Percentiles rank a stretch among this genome's conserved stretches.
These are phyloP conservation scores for Artemisia annua DNA, from an alignment of 129 eudicot species.

Conservation along the genomic window DNA sequence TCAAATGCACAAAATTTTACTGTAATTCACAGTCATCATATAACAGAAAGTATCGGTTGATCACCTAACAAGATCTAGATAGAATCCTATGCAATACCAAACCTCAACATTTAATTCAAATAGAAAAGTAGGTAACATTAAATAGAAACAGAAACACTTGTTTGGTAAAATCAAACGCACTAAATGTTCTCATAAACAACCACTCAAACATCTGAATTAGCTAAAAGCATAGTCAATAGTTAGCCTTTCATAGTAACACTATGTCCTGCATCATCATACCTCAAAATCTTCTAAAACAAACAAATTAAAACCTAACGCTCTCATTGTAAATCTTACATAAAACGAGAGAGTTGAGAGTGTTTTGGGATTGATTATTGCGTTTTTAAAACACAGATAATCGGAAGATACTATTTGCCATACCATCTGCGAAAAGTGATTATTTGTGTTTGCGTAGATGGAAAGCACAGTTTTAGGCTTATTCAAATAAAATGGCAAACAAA, in stretches of 20 bases:
- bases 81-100: constrained; percentile 10
- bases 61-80: constrained; percentile 11
- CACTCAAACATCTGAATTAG: constrained; percentile 16
- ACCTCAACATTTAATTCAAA: constrained; percentile 3
- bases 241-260: constrained; percentile 18
- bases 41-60: not conserved
- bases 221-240: constrained; percentile 11
- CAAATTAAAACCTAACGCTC: too few relatives aligned
- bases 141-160: not conserved
- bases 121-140: constrained; percentile 25
- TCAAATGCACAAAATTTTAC: not conserved
- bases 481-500: too few relatives aligned
- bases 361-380: too few relatives aligned
- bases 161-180: not conserved
- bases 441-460: too few relatives aligned
- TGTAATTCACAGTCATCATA: constrained; percentile 12
- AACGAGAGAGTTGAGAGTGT: too few relatives aligned
- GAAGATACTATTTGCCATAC: too few relatives aligned
- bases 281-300: not conserved
- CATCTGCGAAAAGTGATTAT: too few relatives aligned
- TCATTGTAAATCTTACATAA: too few relatives aligned
- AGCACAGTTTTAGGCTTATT: too few relatives aligned
- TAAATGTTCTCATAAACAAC: constrained; percentile 8
- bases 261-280: constrained; percentile 27
- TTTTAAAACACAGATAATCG: too few relatives aligned